Evolutionary conservation across 2,329 filamentous ascomycete genomes (phyloP), one percentile per base, ranked within the genome.

Genomic region (Periconia sp.): DNA sequence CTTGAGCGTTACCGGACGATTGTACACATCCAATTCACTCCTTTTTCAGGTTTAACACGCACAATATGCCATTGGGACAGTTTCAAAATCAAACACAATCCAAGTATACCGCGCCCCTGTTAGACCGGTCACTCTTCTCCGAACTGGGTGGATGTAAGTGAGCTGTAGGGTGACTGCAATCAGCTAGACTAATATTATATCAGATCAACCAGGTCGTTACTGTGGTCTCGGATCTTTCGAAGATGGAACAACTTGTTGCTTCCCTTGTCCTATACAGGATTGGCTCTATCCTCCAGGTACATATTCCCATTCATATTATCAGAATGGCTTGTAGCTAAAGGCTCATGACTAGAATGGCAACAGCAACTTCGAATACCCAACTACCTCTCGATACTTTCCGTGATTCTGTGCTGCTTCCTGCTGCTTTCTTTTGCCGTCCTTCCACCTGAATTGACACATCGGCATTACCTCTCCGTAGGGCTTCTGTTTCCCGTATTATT

Each of bases 381-480:
- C 72, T 95, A 90, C 87, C 78, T 95, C 56, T 87, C 87, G 57
- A 83, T 94, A 30, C 82, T 81, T 23, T 85, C 89, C 53, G 81
- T 90, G 42, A 73, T 87, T 47, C 85, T 88, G 65, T 92, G 87
- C 62, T 66, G 85, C 19, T 91, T 92, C 65, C 78, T 96, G 35
- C 77, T 96, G 9, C 50, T 89, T 9, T 94, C 90, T 11, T 96
- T 90, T 81, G 79, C 83, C 9, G 79, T 87, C n/a, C 78, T 97
- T 30, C 90, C 92, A 0, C 83, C 90, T 35, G 88, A 92, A 61
- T 90, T 88, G 78, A 94, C 90, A n/a, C 87, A 90, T 67, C 84
- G 91, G 41, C 92, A 96, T 72, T 96, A 96, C 65, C 79, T 96
- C 41, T 94, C 87, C 69, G 86, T 96, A 58, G 91, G 90, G 65